phyloP scores from a whole-genome alignment of 176 grass and related monocot genomes.

The Zizania latifolia region DNA sequence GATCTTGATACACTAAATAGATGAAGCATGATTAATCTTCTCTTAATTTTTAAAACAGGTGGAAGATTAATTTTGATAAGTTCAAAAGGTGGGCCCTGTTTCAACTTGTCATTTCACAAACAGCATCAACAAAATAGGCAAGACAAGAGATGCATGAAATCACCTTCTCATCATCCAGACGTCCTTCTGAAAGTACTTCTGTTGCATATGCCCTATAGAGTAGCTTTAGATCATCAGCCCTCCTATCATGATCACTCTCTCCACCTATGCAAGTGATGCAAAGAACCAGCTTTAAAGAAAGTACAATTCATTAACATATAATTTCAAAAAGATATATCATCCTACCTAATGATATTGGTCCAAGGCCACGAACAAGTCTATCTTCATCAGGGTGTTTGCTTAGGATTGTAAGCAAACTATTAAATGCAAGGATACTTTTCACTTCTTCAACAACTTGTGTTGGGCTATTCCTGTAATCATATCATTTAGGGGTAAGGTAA shows the following conservation, averaged over 20 bases:
- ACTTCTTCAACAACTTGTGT: slow-evolving; percentile 63
- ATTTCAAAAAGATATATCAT: slow-evolving; percentile 12
- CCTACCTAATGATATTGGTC: slow-evolving; percentile 87
- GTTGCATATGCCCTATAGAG: slow-evolving; percentile 74
- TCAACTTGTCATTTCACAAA: slow-evolving; percentile 1
- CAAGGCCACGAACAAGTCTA: slow-evolving; percentile 62
- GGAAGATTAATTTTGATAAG: neutral
- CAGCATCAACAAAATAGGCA: slow-evolving; percentile 15
- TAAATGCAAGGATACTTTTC: slow-evolving; percentile 69
- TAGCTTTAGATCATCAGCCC: slow-evolving; percentile 68
- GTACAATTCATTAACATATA: slow-evolving; percentile 19
- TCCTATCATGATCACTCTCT: slow-evolving; percentile 64
- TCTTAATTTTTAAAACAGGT: slow-evolving; percentile 1
- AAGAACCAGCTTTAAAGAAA: slow-evolving; percentile 5
- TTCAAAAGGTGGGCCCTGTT: neutral
- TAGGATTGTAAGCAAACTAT: slow-evolving; percentile 60
- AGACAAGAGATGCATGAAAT: slow-evolving; percentile 14
- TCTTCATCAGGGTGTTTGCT: slow-evolving; percentile 64
- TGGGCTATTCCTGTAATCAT: slow-evolving; percentile 51
- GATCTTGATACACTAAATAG: neutral
- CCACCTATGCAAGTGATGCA: slow-evolving; percentile 53
- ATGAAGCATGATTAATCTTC: neutral
- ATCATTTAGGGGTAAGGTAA: slow-evolving; percentile 32
- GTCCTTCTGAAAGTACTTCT: slow-evolving; percentile 69
- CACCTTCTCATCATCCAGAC: slow-evolving; percentile 70